Percentiles rank a stretch among this genome's conserved stretches.
Conservation (phyloP, 139 green algal species). For the Chlamydomonas incerta region DNA sequence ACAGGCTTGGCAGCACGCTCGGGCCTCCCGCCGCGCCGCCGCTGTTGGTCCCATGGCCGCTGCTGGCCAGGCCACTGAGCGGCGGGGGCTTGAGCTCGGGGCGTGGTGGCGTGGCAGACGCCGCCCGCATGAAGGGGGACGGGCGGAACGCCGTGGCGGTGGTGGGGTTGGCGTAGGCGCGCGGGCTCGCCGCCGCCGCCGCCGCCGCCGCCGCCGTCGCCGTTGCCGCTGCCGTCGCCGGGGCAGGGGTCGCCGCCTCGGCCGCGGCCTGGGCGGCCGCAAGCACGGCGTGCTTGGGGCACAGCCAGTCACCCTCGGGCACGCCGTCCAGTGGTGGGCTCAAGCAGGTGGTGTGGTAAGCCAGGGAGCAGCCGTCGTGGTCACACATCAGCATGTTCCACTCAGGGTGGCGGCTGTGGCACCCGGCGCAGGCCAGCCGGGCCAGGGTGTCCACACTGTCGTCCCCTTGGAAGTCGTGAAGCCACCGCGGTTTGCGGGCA, state of each 20-base stretch:
- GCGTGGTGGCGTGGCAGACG: no score
- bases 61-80: neutral
- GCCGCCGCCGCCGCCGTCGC: no score
- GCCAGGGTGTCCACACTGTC: neutral
- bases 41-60: neutral
- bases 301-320: neutral
- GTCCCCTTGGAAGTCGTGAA: neutral
- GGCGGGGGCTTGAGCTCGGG: no score
- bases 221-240: neutral
- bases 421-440: neutral
- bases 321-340: neutral
- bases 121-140: no score
- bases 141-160: no score
- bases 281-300: neutral
- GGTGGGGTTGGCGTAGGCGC: no score
- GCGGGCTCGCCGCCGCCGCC: no score
- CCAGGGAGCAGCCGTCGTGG: neutral
- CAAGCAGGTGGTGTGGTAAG: neutral
- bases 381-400: neutral
- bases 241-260: neutral
- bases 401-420: neutral
- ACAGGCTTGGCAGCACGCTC: no score
- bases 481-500: neutral
- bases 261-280: neutral
- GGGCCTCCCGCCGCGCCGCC: neutral